Conservation (phyloP, 1,284 basidiomycete genomes). For the Serendipita sp. region DNA sequence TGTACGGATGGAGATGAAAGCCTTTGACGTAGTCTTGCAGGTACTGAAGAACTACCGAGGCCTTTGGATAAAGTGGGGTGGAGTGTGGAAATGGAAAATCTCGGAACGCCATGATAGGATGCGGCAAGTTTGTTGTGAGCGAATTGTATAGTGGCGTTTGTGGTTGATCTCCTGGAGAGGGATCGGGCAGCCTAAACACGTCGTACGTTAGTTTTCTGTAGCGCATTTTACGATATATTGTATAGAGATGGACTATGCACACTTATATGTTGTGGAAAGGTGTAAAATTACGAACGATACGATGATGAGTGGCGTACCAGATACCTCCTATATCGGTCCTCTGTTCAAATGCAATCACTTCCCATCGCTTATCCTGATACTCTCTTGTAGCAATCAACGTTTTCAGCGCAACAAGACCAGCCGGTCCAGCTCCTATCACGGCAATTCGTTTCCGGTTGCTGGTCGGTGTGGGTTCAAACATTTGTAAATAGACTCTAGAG, state of each 20-base stretch:
- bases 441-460: slow-evolving; percentile 32
- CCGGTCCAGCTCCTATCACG: slow-evolving; percentile 54
- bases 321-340: slow-evolving; percentile 53
- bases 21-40: slow-evolving; percentile 42
- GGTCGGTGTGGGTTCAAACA: background rate
- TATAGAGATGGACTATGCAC: background rate
- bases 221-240: slow-evolving; percentile 8
- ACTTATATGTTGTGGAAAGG: too few relatives aligned
- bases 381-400: slow-evolving; percentile 42
- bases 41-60: slow-evolving; percentile 43
- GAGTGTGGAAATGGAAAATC: slow-evolving; percentile 50
- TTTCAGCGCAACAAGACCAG: slow-evolving; percentile 53
- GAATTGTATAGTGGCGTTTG: slow-evolving; percentile 59
- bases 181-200: slow-evolving; percentile 37
- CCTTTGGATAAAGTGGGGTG: slow-evolving; percentile 51
- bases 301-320: slow-evolving; percentile 32
- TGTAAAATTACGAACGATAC: too few relatives aligned
- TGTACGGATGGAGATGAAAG: slow-evolving; percentile 40
- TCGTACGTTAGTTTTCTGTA: slow-evolving; percentile 5
- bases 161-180: slow-evolving; percentile 33
- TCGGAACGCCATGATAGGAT: slow-evolving; percentile 55
- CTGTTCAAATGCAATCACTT: slow-evolving; percentile 42
- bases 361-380: slow-evolving; percentile 43
- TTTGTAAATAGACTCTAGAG: too few relatives aligned
- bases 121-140: slow-evolving; percentile 60